Base-by-base conservation (phyloP, 768 basidiomycete genomes). In the Kondoa subrosea region DNA sequence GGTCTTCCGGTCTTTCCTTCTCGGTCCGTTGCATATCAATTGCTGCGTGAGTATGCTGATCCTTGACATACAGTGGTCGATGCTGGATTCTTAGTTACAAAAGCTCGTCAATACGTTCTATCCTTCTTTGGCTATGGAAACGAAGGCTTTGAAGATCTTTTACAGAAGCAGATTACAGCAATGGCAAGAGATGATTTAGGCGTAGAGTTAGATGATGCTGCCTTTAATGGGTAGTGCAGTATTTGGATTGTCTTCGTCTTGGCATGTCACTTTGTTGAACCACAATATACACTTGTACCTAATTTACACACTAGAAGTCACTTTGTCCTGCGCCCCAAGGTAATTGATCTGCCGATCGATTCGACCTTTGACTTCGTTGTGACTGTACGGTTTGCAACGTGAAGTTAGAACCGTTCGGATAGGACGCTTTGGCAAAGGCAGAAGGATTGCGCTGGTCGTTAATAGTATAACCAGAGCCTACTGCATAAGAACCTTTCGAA, bases 171-270 rank as follows among this genome's bases (percentile, higher is more conserved):
- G 31, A 84, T 90, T 80, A 79, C 84, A 58, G 82, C 80, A 12
- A 83, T 90, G 76, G 88, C 89, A n/a, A 85, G 83, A 74, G 83
- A 82, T 60, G 86, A 84, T 69, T 81, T 91, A 66, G 90, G 90
- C 1, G 80, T 91, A 57, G 88, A 91, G 64, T 81, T 89, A 17
- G 80, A 80, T 1, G 79, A 82, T 8, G 79, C 76, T 27, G 82
- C 79, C 1, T 89, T 88, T 75, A 67, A 75, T 30, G 78, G 78
- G 8, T 78, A 67, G 30, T n/a, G n/a, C n/a, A n/a, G n/a, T 56
- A 25, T 56, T 56, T 56, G n/a, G n/a, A n/a, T n/a, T n/a, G n/a
- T n/a, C n/a, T n/a, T n/a, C n/a, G n/a, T n/a, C n/a, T n/a, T n/a
- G n/a, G 14, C 30, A 26, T 60, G 25, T 26, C 4, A 31, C n/a